Conservation (phyloP, 768 basidiomycete genomes). For the Lactarius trivialis region DNA sequence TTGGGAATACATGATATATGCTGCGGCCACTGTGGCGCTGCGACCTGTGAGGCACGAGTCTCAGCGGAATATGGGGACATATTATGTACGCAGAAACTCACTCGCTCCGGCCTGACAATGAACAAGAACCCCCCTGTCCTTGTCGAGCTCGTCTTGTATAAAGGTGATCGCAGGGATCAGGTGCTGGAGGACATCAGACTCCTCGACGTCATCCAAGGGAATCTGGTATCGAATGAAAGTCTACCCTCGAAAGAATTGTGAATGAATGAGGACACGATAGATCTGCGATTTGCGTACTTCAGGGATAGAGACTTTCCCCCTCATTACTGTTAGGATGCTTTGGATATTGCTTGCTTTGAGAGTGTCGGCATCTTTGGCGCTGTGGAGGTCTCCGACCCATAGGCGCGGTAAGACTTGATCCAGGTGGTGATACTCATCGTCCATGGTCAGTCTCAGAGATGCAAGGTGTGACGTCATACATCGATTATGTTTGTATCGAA, state of each 20-base stretch:
- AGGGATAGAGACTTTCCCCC: slow-evolving; percentile 57
- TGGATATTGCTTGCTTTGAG: slow-evolving; percentile 69
- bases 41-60: slow-evolving; percentile 44
- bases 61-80: neutral
- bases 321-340: slow-evolving; percentile 68
- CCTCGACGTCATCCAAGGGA: slow-evolving; percentile 66
- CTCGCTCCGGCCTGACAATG: slow-evolving; percentile 90
- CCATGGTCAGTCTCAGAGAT: slow-evolving; percentile 8
- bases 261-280: neutral
- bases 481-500: slow-evolving; percentile 6
- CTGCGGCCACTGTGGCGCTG: slow-evolving; percentile 79
- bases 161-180: slow-evolving; percentile 76
- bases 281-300: slow-evolving; percentile 39
- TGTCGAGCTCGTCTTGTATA: slow-evolving; percentile 72
- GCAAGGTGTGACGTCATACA: slow-evolving; percentile 7
- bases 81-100: slow-evolving; percentile 35
- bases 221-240: slow-evolving; percentile 77
- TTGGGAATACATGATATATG: slow-evolving; percentile 78
- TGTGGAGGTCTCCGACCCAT: slow-evolving; percentile 79
- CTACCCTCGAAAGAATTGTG: slow-evolving; percentile 34
- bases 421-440: slow-evolving; percentile 38
- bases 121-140: slow-evolving; percentile 71
- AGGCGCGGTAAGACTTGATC: slow-evolving; percentile 73
- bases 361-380: slow-evolving; percentile 53
- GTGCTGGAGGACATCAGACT: slow-evolving; percentile 73